Conservation (phyloP, 805 yeast species). For the Ogataea sp. region DNA sequence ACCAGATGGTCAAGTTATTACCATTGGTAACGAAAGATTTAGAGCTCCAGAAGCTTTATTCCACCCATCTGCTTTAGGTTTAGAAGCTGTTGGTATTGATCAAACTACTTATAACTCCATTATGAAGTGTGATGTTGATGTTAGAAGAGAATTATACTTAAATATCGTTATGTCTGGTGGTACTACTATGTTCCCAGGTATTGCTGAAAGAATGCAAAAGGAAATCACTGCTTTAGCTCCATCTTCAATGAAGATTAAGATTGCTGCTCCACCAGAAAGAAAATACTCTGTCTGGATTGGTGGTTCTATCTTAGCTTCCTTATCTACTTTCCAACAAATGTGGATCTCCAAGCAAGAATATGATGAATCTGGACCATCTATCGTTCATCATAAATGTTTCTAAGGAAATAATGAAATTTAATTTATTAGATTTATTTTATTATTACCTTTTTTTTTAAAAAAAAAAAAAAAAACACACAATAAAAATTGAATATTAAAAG, state of each 20-base stretch:
- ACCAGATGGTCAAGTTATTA: constrained; percentile 99
- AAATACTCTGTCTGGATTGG: constrained; percentile 99
- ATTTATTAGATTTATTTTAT: too few species aligned
- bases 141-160: constrained; percentile 97
- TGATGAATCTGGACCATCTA: constrained; percentile 99
- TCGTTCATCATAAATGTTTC: constrained; percentile 95
- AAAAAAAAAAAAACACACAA: too few species aligned
- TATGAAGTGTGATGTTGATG: constrained; percentile 98
- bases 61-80: constrained; percentile 89
- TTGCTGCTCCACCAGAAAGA: constrained; percentile 99
- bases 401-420: too few species aligned
- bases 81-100: constrained; percentile 98
- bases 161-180: constrained; percentile 99
- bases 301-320: constrained; percentile 98
- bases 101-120: constrained; percentile 94
- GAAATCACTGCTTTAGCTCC: constrained; percentile 99
- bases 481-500: too few species aligned
- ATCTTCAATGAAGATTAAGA: constrained; percentile 99
- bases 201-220: constrained; percentile 99
- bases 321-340: constrained; percentile 99
- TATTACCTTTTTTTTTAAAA: background rate
- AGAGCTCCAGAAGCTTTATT: constrained; percentile 99
- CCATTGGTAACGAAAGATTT: constrained; percentile 99
- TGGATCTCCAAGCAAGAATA: constrained; percentile 99
- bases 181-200: constrained; percentile 99